Evolutionary conservation across 1,139 yeast species (phyloP).

Genomic region (Candida gigantensis): DNA sequence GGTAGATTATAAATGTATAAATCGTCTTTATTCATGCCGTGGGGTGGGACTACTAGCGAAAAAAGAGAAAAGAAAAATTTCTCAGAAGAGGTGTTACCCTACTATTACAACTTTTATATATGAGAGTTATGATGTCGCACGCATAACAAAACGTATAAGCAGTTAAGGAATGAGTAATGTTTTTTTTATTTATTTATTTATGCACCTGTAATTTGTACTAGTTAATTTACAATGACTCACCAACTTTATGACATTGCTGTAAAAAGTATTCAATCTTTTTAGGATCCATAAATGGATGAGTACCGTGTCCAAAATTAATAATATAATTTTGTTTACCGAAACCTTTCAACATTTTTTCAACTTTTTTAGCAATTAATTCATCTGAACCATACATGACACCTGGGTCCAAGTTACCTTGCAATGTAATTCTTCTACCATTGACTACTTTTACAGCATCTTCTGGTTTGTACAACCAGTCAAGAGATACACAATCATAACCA

Average conservation of each 20-base stretch:
- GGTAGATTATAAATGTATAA: constrained; percentile 57
- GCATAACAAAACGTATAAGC: no score
- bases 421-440: constrained; percentile 71
- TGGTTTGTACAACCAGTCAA: constrained; percentile 92
- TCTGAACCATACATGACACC: constrained; percentile 90
- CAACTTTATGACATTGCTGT: constrained; percentile 83
- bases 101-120: not conserved
- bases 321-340: constrained; percentile 91
- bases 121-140: no score
- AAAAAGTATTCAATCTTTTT: constrained; percentile 82
- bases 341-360: constrained; percentile 82
- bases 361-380: constrained; percentile 76
- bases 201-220: no score
- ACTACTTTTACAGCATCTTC: constrained; percentile 79
- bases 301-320: constrained; percentile 95
- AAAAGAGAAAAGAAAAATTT: not conserved
- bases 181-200: constrained; percentile 4
- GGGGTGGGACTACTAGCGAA: no score
- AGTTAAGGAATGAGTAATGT: not conserved
- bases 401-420: constrained; percentile 96
- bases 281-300: constrained; percentile 96
- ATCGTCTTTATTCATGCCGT: constrained; percentile 28
- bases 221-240: constrained; percentile 32
- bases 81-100: not conserved
- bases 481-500: constrained; percentile 85